Conservation (phyloP, 176 grass and related monocot species). For the Oryza rufipogon region DNA sequence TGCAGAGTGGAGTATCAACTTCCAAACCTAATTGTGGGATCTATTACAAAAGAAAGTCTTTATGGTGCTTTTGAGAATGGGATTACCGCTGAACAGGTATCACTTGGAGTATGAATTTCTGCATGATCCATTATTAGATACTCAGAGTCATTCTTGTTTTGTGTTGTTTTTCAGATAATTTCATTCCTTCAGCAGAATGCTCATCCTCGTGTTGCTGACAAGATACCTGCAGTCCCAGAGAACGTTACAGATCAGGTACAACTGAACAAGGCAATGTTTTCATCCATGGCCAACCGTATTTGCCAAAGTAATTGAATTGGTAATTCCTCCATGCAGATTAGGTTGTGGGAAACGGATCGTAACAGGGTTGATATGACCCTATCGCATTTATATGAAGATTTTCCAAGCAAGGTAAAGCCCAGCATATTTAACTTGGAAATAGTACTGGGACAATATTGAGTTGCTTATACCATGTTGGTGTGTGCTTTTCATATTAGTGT, state of each 20-base stretch:
- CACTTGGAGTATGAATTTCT: slow-evolving; percentile 22
- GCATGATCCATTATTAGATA: slow-evolving; percentile 1
- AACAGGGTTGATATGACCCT: slow-evolving; percentile 77
- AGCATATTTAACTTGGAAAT: neutral
- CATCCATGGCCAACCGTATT: neutral
- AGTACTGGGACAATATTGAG: neutral
- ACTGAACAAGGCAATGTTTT: neutral
- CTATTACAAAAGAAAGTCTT: slow-evolving; percentile 94
- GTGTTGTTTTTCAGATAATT: slow-evolving; percentile 61
- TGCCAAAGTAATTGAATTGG: neutral
- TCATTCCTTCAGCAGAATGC: slow-evolving; percentile 94
- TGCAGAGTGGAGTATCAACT: slow-evolving; percentile 93
- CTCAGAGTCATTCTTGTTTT: neutral
- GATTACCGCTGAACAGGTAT: slow-evolving; percentile 89
- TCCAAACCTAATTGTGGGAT: slow-evolving; percentile 86
- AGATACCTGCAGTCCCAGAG: slow-evolving; percentile 67
- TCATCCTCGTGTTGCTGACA: slow-evolving; percentile 81
- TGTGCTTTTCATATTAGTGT: neutral
- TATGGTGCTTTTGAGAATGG: slow-evolving; percentile 95
- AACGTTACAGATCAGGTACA: slow-evolving; percentile 88
- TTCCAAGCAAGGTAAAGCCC: slow-evolving; percentile 77
- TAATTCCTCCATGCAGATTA: slow-evolving; percentile 62
- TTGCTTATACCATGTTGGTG: neutral
- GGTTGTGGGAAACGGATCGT: slow-evolving; percentile 84
- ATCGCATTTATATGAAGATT: slow-evolving; percentile 86